Evolutionary conservation across 495 filamentous ascomycete genomes (phyloP), one percentile per base, ranked within the genome.

Genomic region (Hypoxylon rickii): DNA sequence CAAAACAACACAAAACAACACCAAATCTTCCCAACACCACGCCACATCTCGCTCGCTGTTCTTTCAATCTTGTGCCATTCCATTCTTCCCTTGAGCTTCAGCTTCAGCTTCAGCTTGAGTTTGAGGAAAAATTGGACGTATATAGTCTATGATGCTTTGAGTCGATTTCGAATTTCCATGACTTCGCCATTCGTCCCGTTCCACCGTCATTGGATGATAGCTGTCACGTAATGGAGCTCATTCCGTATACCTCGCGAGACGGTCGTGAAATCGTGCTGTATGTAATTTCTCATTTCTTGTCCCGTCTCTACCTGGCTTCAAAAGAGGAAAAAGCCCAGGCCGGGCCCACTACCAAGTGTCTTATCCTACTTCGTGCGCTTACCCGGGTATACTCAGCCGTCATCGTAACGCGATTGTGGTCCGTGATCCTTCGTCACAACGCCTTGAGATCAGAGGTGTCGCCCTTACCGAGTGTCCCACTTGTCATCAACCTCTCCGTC

Each of bases 371-470:
- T 15, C n/a, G n/a, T n/a, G 3, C 22, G 18, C 21, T 49, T 36
- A n/a, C 31, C 44, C 38, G 34, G 15, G 40, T 33, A 17, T 13
- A 40, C 24, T 18, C 62, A 97, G 93, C 21, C 94, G 94, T 58
- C 90, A 96, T 69, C 86, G 92, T 64, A 87, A 94, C 68, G 87
- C 92, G 3, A 85, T 98, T 44, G 95, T 98, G 16, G 83, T 97
- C 40, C 91, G 88, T 64, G 92, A 98, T 71, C 87, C 85, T 33
- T 79, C 86, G 37, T 95, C 91, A 5, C 86, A 86, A 48, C 90
- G 92, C 57, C 82, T 98, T 55, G 89, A 87, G 58, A 85, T 96
- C 46, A 83, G 86, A 45, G 86, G 87, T 64, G 76, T 81, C 46
- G 47, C 76, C 63, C 73, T 87, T 42, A 70, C 83, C 49, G 81